These are phyloP conservation scores for Peniophora sp. DNA, from an alignment of 1,284 basidiomycete species.

Conservation along the genomic window DNA sequence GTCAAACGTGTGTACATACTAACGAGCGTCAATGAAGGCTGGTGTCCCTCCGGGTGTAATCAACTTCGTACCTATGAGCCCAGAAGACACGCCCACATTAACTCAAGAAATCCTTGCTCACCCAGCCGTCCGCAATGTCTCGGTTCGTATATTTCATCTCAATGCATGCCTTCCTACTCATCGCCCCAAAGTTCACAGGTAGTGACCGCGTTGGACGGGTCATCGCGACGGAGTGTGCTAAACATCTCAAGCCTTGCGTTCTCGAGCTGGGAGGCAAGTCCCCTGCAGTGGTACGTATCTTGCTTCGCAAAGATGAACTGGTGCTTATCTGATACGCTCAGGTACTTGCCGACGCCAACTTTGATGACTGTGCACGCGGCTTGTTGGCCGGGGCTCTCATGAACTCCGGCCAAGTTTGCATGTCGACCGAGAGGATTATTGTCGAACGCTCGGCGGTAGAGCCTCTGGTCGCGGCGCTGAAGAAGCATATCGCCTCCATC, in stretches of 20 bases:
- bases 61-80: slow-evolving; percentile 48
- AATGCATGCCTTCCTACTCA: background rate
- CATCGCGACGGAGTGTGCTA: slow-evolving; percentile 65
- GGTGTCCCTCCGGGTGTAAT: slow-evolving; percentile 57
- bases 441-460: slow-evolving; percentile 37
- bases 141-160: slow-evolving; percentile 20
- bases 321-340: slow-evolving; percentile 12
- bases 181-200: slow-evolving; percentile 53
- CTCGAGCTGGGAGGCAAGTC: slow-evolving; percentile 74
- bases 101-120: slow-evolving; percentile 50
- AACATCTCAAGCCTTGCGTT: slow-evolving; percentile 65
- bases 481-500: slow-evolving; percentile 22
- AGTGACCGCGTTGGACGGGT: slow-evolving; percentile 64
- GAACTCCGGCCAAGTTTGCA: slow-evolving; percentile 64
- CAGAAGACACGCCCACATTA: slow-evolving; percentile 33
- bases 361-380: slow-evolving; percentile 45
- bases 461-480: slow-evolving; percentile 27
- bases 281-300: slow-evolving; percentile 47
- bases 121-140: slow-evolving; percentile 39
- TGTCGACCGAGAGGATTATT: slow-evolving; percentile 64
- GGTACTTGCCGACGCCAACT: slow-evolving; percentile 57
- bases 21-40: slow-evolving; percentile 23
- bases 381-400: slow-evolving; percentile 54
- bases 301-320: background rate
- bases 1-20: background rate